A percentile compares a stretch with the other conserved stretches of the same genome.
Evolutionary conservation across 495 filamentous ascomycete species (phyloP).

Genomic region (Penicillium pancosmium): DNA sequence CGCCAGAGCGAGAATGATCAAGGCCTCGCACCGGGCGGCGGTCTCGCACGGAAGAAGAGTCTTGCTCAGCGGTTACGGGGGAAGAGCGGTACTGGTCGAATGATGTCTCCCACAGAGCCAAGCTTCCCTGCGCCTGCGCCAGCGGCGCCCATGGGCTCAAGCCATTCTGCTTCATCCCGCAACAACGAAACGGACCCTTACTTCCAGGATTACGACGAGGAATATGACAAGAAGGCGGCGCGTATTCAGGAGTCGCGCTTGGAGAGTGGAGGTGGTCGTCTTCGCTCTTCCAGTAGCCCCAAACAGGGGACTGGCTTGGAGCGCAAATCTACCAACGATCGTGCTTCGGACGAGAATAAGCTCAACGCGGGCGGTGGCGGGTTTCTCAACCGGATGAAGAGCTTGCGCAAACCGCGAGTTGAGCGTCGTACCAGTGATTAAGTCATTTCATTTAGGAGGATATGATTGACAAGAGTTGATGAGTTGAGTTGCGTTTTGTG

Average conservation of each 20-base stretch:
- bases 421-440: slow-evolving; percentile 45
- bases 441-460: background rate
- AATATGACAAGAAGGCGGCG: slow-evolving; percentile 70
- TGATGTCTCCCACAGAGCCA: slow-evolving; percentile 50
- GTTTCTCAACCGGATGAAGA: slow-evolving; percentile 86
- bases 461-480: background rate
- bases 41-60: slow-evolving; percentile 88
- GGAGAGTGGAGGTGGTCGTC: slow-evolving; percentile 46
- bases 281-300: slow-evolving; percentile 65
- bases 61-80: slow-evolving; percentile 82
- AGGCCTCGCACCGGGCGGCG: slow-evolving; percentile 51
- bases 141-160: slow-evolving; percentile 30
- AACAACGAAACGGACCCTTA: slow-evolving; percentile 76
- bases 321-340: slow-evolving; percentile 71
- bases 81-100: slow-evolving; percentile 58
- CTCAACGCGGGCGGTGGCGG: slow-evolving; percentile 57
- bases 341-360: slow-evolving; percentile 45
- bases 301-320: slow-evolving; percentile 59
- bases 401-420: slow-evolving; percentile 65
- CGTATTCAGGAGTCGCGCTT: slow-evolving; percentile 56
- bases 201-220: slow-evolving; percentile 79
- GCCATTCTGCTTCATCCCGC: slow-evolving; percentile 34
- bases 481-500: background rate
- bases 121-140: slow-evolving; percentile 24
- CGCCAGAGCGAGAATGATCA: slow-evolving; percentile 67